These are phyloP conservation scores for Strobilomyces dryophilus DNA, from an alignment of 768 basidiomycete species.

Conservation along the genomic window DNA sequence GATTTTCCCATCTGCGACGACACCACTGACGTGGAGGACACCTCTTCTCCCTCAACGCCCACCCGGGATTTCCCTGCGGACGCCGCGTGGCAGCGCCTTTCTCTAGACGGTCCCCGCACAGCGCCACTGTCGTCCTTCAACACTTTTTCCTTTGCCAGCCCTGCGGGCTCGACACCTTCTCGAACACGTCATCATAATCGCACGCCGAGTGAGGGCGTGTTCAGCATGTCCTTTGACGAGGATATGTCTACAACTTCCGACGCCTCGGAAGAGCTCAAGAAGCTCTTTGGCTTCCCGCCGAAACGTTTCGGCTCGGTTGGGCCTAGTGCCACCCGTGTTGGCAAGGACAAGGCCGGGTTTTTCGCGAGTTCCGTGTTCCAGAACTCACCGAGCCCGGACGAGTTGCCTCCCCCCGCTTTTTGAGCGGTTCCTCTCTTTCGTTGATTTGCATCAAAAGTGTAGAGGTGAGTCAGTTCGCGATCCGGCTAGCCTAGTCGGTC, in stretches of 20 bases:
- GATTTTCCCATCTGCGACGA: constrained; percentile 75
- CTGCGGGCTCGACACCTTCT: constrained; percentile 34
- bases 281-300: constrained; percentile 30
- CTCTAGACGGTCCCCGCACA: constrained; percentile 44
- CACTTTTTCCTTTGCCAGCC: constrained; percentile 38
- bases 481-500: background rate
- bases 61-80: constrained; percentile 36
- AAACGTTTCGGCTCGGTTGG: constrained; percentile 30
- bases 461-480: constrained; percentile 31
- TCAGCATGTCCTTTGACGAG: constrained; percentile 72
- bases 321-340: constrained; percentile 20
- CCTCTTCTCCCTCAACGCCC: constrained; percentile 52
- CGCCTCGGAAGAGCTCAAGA: constrained; percentile 35
- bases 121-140: constrained; percentile 42
- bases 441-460: constrained; percentile 32
- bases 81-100: constrained; percentile 31
- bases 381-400: constrained; percentile 83
- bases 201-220: constrained; percentile 71
- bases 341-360: constrained; percentile 42
- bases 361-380: constrained; percentile 83
- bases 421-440: constrained; percentile 36
- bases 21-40: constrained; percentile 46
- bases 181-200: constrained; percentile 42
- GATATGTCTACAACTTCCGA: constrained; percentile 44
- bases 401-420: constrained; percentile 67